phyloP scores from a whole-genome alignment of 75 land plant species.

The Adiantum capillusveneris region DNA sequence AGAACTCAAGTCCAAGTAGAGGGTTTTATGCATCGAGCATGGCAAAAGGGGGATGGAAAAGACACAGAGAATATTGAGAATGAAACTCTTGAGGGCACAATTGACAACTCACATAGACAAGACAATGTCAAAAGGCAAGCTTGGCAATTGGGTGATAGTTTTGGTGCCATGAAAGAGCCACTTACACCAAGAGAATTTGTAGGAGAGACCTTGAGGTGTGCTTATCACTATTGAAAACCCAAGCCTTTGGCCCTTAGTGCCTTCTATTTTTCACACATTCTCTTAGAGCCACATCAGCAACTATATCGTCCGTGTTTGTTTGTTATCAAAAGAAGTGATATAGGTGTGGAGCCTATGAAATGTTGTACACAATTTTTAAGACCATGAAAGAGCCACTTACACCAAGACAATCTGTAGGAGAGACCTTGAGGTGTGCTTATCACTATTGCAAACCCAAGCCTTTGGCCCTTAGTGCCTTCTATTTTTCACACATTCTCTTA shows the following conservation, averaged over 20 bases:
- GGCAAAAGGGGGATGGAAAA: slow-evolving; percentile 62
- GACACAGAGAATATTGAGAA: slow-evolving; percentile 8
- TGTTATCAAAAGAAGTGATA: slow-evolving; percentile 45
- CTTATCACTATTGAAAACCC: slow-evolving; percentile 43
- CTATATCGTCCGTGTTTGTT: slow-evolving; percentile 67
- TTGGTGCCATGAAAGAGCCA: slow-evolving; percentile 17
- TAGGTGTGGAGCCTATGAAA: too few species aligned
- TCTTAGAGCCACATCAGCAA: slow-evolving; percentile 65
- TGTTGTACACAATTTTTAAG: too few species aligned
- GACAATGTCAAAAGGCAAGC: neutral
- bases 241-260: slow-evolving; percentile 66
- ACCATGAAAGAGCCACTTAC: slow-evolving; percentile 23
- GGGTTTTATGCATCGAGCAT: slow-evolving; percentile 54
- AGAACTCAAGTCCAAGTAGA: slow-evolving; percentile 45
- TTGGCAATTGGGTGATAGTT: neutral
- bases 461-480: slow-evolving; percentile 57
- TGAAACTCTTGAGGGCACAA: slow-evolving; percentile 4
- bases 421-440: slow-evolving; percentile 31
- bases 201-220: slow-evolving; percentile 32
- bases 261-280: slow-evolving; percentile 62
- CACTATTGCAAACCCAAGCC: slow-evolving; percentile 62
- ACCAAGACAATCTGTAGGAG: slow-evolving; percentile 8
- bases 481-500: slow-evolving; percentile 59
- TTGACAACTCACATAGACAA: slow-evolving; percentile 2
- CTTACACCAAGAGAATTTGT: slow-evolving; percentile 9